A percentile compares a stretch with the other conserved stretches of the same genome.
These are phyloP conservation scores for Xylaria bambusicola DNA, from an alignment of 495 filamentous ascomycete species.

Conservation along the genomic window DNA sequence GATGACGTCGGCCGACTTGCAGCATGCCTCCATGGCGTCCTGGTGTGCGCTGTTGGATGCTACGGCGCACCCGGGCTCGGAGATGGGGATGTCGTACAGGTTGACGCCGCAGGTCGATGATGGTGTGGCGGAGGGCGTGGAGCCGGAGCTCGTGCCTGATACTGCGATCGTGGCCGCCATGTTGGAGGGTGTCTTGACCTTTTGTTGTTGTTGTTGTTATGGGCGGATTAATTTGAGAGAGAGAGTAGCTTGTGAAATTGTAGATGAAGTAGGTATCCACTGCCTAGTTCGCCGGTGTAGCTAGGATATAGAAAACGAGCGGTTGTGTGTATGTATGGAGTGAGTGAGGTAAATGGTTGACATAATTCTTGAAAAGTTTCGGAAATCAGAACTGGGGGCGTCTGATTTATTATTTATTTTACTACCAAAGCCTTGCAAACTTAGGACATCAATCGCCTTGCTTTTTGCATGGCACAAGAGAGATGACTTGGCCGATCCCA, in stretches of 20 bases:
- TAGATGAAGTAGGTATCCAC: too few species aligned
- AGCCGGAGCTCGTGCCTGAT: not conserved
- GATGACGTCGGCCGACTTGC: conserved; percentile 40
- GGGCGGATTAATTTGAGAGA: too few species aligned
- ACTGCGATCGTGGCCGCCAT: not conserved
- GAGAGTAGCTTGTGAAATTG: too few species aligned
- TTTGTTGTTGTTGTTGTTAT: not conserved
- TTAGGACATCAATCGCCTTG: not conserved
- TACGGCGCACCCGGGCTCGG: conserved; percentile 48
- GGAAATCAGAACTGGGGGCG: not conserved
- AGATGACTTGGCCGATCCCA: conserved; percentile 4
- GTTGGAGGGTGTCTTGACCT: not conserved
- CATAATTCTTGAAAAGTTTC: not conserved
- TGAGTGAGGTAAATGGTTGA: not conserved
- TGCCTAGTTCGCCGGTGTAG: too few species aligned
- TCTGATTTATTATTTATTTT: not conserved
- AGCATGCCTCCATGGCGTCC: conserved; percentile 48
- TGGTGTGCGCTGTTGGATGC: conserved; percentile 40
- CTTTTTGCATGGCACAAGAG: not conserved
- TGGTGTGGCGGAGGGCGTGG: conserved; percentile 26
- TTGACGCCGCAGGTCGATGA: conserved; percentile 30
- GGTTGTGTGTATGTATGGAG: not conserved
- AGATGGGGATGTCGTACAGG: conserved; percentile 43
- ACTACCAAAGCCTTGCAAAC: not conserved
- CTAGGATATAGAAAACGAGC: too few species aligned